Evolutionary conservation across 225 moss, liverwort and hornwort species (phyloP).

Genomic region (Pseudisothecium myosuroides): DNA sequence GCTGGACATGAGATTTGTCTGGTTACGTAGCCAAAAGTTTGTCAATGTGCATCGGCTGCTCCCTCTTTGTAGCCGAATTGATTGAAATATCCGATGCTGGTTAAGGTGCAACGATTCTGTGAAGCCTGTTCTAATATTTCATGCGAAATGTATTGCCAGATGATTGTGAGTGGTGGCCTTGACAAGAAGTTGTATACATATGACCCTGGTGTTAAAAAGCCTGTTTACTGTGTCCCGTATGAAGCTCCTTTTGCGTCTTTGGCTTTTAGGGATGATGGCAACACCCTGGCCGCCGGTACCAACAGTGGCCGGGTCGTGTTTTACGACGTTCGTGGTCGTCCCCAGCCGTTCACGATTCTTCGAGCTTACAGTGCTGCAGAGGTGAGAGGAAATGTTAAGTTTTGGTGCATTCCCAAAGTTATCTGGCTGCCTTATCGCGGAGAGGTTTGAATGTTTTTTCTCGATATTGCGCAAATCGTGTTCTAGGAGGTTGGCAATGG

Average conservation of each 20-base stretch:
- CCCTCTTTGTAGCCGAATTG: neutral
- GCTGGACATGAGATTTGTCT: neutral
- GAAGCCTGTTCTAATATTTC: neutral
- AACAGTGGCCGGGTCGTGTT: conserved; percentile 98
- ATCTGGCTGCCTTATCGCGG: neutral
- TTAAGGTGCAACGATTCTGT: neutral
- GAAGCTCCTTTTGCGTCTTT: conserved; percentile 95
- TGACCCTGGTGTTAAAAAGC: conserved; percentile 84
- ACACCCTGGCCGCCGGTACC: conserved; percentile 88
- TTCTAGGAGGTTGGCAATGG: neutral
- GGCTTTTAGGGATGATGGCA: conserved; percentile 91
- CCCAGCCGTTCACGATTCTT: conserved; percentile 93
- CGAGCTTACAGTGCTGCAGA: conserved; percentile 86
- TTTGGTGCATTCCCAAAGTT: neutral
- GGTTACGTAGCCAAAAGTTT: neutral
- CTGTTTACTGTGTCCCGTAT: conserved; percentile 85
- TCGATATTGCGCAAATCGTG: neutral
- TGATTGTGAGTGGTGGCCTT: conserved; percentile 91
- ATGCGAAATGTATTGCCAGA: conserved; percentile 38
- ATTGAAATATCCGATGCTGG: neutral
- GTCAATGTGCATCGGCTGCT: neutral
- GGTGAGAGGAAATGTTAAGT: conserved; percentile 26
- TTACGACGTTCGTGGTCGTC: conserved; percentile 91
- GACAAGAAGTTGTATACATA: conserved; percentile 98
- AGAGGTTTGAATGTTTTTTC: neutral